These are phyloP conservation scores for Chrysoporthe puriensis DNA, from an alignment of 2,329 filamentous ascomycete species.

Conservation along the genomic window DNA sequence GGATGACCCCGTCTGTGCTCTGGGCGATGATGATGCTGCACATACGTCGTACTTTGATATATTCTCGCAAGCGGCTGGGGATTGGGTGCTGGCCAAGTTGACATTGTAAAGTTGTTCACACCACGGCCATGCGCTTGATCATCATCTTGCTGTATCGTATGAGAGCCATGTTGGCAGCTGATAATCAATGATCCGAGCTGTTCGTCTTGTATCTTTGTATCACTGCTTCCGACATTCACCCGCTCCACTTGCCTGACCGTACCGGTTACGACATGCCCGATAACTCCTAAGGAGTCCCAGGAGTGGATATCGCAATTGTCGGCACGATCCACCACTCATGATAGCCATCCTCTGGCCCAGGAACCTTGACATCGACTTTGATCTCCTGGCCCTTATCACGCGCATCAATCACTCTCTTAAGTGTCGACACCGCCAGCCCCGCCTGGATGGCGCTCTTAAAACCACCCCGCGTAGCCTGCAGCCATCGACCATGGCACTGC, in stretches of 20 bases:
- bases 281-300: background rate
- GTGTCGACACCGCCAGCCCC: constrained; percentile 63
- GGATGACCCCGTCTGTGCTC: constrained; percentile 46
- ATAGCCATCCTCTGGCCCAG: constrained; percentile 56
- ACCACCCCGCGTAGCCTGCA: constrained; percentile 59
- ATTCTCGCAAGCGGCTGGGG: constrained; percentile 33
- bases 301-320: constrained; percentile 39
- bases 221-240: background rate
- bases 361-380: constrained; percentile 55
- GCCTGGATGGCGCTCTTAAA: constrained; percentile 73
- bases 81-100: constrained; percentile 25
- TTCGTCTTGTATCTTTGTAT: background rate
- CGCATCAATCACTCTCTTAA: constrained; percentile 59
- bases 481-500: constrained; percentile 65
- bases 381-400: constrained; percentile 35
- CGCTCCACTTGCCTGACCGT: background rate
- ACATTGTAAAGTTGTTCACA: constrained; percentile 4
- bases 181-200: background rate
- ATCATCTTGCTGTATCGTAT: background rate
- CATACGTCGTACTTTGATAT: constrained; percentile 45
- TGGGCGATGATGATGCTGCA: constrained; percentile 37
- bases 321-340: constrained; percentile 70
- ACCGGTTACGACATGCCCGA: background rate
- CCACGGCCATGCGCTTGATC: no score
- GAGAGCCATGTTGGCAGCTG: background rate